Conservation (phyloP, 2,329 filamentous ascomycete species). For the Cytospora mali region DNA sequence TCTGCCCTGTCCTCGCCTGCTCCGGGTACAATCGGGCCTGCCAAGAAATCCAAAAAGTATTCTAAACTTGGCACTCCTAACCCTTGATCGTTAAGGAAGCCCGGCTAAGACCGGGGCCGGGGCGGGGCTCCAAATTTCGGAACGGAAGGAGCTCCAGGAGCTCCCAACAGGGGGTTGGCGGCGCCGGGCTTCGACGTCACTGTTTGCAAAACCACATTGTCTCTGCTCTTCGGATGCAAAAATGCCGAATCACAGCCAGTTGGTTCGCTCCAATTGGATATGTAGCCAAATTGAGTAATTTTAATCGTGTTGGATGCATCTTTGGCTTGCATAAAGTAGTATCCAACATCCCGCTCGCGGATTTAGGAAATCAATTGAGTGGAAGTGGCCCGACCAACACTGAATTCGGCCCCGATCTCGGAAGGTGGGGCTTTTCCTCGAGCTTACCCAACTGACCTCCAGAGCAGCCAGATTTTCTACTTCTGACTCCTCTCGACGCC, state of each 20-base stretch:
- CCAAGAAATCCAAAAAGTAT: neutral
- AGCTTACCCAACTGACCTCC: constrained; percentile 4
- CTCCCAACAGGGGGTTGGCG: neutral
- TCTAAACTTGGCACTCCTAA: neutral
- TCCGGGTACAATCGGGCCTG: neutral
- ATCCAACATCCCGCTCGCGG: neutral
- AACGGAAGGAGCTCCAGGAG: neutral
- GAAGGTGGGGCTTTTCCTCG: constrained; percentile 20
- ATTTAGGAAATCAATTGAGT: constrained; percentile 2
- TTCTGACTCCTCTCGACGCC: neutral
- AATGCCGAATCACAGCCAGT: neutral
- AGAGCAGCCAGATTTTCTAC: neutral
- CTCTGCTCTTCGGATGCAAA: neutral
- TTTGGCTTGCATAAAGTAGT: neutral
- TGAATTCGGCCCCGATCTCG: constrained; percentile 25
- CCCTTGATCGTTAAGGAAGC: neutral
- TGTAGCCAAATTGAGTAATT: neutral
- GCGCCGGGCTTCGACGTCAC: neutral
- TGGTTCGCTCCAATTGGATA: neutral
- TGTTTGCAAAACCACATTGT: neutral
- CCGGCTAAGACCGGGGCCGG: neutral
- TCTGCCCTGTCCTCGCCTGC: neutral
- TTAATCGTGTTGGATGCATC: neutral
- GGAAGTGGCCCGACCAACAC: constrained; percentile 14
- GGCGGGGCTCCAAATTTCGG: neutral